Conservation (phyloP, 2,329 filamentous ascomycete species). For the Cladophialophora bantiana region DNA sequence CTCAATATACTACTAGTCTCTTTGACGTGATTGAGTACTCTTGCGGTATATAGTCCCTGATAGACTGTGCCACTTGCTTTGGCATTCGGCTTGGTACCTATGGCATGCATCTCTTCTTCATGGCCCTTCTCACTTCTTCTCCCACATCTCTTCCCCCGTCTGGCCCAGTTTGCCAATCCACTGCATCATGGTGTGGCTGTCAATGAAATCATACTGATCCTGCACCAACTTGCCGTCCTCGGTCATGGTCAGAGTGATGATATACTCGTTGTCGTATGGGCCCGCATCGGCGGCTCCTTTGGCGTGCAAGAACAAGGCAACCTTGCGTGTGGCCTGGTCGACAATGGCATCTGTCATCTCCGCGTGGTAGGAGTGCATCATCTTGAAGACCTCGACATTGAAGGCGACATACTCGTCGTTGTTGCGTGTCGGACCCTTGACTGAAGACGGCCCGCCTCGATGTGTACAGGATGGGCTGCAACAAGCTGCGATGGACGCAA, state of each 20-base stretch:
- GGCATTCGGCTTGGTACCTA: no score
- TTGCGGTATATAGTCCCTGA: no score
- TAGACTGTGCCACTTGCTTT: no score
- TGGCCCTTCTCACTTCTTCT: background rate
- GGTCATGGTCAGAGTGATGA: slow-evolving; percentile 9
- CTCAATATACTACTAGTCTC: no score
- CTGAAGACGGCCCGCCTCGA: background rate
- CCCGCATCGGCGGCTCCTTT: background rate
- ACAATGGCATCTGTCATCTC: slow-evolving; percentile 3
- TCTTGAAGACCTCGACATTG: slow-evolving; percentile 5
- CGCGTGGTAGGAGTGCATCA: slow-evolving; percentile 1
- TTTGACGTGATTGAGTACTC: no score
- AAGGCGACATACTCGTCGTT: slow-evolving; percentile 4
- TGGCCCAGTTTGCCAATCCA: slow-evolving; percentile 1
- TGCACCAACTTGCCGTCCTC: slow-evolving; percentile 2
- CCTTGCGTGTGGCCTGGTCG: background rate
- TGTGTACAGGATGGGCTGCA: slow-evolving; percentile 2
- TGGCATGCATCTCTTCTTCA: no score
- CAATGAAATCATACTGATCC: slow-evolving; percentile 1
- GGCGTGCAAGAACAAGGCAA: slow-evolving; percentile 8
- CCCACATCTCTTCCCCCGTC: background rate
- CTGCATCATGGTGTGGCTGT: slow-evolving; percentile 6
- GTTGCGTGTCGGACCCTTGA: background rate
- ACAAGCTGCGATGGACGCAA: background rate
- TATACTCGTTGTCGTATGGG: slow-evolving; percentile 4